Evolutionary conservation across 1,284 basidiomycete genomes (phyloP).

Genomic region (Leccinum pachyderme): DNA sequence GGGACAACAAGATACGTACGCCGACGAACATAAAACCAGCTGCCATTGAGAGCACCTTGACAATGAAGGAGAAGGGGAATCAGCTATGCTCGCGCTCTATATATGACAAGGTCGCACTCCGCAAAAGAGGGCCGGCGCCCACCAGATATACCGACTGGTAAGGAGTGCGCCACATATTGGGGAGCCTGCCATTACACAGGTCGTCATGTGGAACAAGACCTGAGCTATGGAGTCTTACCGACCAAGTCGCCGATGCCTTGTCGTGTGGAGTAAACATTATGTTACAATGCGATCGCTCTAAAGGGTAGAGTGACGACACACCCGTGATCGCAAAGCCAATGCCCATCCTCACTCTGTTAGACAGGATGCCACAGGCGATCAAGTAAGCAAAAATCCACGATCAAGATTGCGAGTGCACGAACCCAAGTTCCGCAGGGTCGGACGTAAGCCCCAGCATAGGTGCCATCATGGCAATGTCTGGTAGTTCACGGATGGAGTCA

Average conservation of each 20-base stretch:
- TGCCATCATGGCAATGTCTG: slow-evolving; percentile 27
- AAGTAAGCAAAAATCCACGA: not conserved
- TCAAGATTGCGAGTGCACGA: slow-evolving; percentile 1
- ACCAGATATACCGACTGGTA: slow-evolving; percentile 29
- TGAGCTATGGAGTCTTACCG: slow-evolving; percentile 14
- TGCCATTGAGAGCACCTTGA: not conserved
- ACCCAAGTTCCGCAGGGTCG: slow-evolving; percentile 29
- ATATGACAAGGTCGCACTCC: slow-evolving; percentile 17
- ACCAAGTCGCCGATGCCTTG: slow-evolving; percentile 28
- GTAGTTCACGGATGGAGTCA: not conserved
- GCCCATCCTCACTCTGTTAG: slow-evolving; percentile 25
- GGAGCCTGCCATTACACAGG: slow-evolving; percentile 18
- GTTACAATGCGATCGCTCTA: not conserved
- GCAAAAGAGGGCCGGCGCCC: slow-evolving; percentile 29
- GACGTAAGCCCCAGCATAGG: slow-evolving; percentile 28
- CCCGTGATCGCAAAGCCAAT: slow-evolving; percentile 25
- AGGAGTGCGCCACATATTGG: slow-evolving; percentile 34
- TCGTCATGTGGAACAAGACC: not conserved
- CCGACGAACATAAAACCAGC: not conserved
- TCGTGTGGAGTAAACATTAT: not conserved
- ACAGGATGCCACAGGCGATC: not conserved
- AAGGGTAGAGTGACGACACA: slow-evolving; percentile 5
- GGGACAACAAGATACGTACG: not conserved
- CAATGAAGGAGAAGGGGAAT: not conserved
- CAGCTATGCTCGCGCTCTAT: not conserved